These are phyloP conservation scores for Arachis stenosperma DNA, from an alignment of 306 rosid genomes.

Conservation along the genomic window DNA sequence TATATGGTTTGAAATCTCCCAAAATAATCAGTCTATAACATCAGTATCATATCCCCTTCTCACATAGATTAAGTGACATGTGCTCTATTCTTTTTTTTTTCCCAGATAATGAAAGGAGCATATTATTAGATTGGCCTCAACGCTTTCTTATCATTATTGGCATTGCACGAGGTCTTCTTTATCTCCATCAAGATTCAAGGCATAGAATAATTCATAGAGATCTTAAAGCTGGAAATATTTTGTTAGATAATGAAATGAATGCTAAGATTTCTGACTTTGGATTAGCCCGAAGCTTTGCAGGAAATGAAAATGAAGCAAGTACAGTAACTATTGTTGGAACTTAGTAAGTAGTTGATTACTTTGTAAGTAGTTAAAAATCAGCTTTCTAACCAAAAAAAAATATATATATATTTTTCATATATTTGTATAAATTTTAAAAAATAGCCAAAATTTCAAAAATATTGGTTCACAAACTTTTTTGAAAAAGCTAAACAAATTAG, in stretches of 20 bases:
- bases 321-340: conserved; percentile 35
- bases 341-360: conserved; percentile 24
- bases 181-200: conserved; percentile 53
- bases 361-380: too few species aligned
- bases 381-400: too few species aligned
- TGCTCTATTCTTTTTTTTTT: too few species aligned
- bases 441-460: too few species aligned
- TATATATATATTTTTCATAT: too few species aligned
- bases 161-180: conserved; percentile 59
- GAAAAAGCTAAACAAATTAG: too few species aligned
- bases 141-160: conserved; percentile 45
- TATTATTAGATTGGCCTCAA: conserved; percentile 39
- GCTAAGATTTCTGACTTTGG: conserved; percentile 38
- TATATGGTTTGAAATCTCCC: too few species aligned
- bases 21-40: too few species aligned
- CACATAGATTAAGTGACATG: too few species aligned
- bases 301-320: conserved; percentile 24
- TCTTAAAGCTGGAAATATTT: conserved; percentile 32
- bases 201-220: conserved; percentile 41
- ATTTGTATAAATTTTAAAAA: too few species aligned
- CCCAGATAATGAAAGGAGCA: conserved; percentile 23
- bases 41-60: too few species aligned
- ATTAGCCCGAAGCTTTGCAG: conserved; percentile 39
- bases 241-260: conserved; percentile 34
- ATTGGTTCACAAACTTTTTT: too few species aligned